A percentile compares a stretch with the other conserved stretches of the same genome.
Evolutionary conservation across 257 asterid genomes (phyloP).

Genomic region (Scutellaria minor): DNA sequence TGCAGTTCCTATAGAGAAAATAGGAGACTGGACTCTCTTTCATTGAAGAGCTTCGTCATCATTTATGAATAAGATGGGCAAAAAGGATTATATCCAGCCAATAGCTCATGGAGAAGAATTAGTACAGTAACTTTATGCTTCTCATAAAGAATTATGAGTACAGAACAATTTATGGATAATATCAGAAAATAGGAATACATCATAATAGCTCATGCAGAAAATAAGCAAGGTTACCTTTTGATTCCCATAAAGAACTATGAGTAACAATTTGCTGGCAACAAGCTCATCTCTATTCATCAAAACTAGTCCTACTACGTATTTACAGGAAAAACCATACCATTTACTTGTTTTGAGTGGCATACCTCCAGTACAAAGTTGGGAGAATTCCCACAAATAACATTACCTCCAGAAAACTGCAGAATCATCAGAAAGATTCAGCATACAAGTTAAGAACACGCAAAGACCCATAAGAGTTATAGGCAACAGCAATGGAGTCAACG

Average conservation of each 20-base stretch:
- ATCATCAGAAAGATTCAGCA: conserved; percentile 22
- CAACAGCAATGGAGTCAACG: no score
- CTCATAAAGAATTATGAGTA: no score
- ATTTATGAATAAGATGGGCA: background rate
- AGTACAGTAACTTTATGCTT: no score
- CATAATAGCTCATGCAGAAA: background rate
- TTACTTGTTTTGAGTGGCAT: conserved; percentile 15
- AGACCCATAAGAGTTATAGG: background rate
- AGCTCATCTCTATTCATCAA: background rate
- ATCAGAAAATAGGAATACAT: background rate
- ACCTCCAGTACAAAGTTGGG: conserved; percentile 50
- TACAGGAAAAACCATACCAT: background rate
- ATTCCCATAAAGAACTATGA: background rate
- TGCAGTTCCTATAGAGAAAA: conserved; percentile 4
- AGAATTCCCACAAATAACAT: conserved; percentile 42
- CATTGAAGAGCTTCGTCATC: background rate
- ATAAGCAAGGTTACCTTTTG: background rate
- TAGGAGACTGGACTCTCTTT: conserved; percentile 1
- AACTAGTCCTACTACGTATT: background rate
- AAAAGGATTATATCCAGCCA: no score
- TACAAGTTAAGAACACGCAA: background rate
- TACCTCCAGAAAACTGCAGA: conserved; percentile 46
- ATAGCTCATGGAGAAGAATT: no score
- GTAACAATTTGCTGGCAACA: background rate
- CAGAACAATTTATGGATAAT: no score